Percentiles rank a stretch among this genome's conserved stretches.
Conservation (phyloP, 768 basidiomycete species). For the Leucocoprinus birnbaumii region DNA sequence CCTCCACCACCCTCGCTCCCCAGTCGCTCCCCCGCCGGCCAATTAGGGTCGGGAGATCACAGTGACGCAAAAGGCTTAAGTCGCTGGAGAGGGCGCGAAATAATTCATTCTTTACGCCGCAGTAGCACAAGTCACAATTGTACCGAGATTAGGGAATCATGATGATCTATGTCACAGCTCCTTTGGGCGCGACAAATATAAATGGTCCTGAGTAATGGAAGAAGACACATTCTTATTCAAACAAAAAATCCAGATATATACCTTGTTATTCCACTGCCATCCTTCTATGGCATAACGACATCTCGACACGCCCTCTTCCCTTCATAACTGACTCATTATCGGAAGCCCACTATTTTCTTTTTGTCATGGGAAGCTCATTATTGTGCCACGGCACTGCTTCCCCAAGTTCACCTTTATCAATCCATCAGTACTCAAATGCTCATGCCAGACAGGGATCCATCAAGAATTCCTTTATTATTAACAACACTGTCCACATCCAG, state of each 20-base stretch:
- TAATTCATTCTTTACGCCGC: slow-evolving; percentile 4
- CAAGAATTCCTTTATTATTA: slow-evolving; percentile 1
- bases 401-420: slow-evolving; percentile 6
- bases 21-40: neutral
- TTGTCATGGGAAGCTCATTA: neutral
- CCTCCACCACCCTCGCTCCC: neutral
- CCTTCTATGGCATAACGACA: slow-evolving; percentile 1
- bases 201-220: slow-evolving; percentile 15
- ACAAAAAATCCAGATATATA: neutral
- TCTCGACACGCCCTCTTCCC: neutral
- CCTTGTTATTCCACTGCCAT: neutral
- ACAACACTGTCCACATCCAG: neutral
- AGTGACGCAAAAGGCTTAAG: neutral
- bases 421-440: slow-evolving; percentile 9
- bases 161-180: slow-evolving; percentile 14
- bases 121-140: slow-evolving; percentile 5
- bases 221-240: neutral
- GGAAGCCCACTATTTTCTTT: neutral
- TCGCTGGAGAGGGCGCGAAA: neutral
- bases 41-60: neutral
- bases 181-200: slow-evolving; percentile 13
- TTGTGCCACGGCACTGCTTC: neutral
- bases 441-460: slow-evolving; percentile 10
- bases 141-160: slow-evolving; percentile 12
- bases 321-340: neutral